Conservation (phyloP, 306 rosid species). For the Prunus mira region DNA sequence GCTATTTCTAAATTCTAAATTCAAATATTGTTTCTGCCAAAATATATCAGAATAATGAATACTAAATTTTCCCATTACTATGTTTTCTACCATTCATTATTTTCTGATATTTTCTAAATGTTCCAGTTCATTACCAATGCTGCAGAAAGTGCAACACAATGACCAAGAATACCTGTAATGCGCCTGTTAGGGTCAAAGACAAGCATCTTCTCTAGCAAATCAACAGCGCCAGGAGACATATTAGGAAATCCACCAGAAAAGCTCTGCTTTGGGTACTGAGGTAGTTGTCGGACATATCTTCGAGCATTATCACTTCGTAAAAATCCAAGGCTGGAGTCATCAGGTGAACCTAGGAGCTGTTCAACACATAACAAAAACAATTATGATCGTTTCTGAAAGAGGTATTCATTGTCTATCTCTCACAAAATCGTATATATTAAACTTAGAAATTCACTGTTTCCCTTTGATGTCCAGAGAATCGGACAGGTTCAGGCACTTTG, state of each 20-base stretch:
- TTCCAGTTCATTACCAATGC: background rate
- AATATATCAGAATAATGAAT: background rate
- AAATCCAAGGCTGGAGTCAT: conserved; percentile 90
- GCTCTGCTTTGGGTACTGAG: conserved; percentile 66
- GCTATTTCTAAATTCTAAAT: background rate
- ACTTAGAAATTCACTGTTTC: background rate
- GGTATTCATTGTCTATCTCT: background rate
- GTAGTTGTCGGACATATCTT: conserved; percentile 83
- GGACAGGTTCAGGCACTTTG: background rate
- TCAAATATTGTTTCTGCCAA: background rate
- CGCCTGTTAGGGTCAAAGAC: conserved; percentile 90
- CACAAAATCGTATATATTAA: background rate
- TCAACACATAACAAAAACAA: conserved; percentile 23
- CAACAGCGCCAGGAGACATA: conserved; percentile 73
- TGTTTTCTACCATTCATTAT: background rate
- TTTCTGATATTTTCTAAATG: background rate
- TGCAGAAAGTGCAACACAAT: conserved; percentile 6
- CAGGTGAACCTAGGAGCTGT: conserved; percentile 96
- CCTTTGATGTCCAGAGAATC: background rate
- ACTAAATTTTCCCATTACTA: background rate
- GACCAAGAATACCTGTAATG: conserved; percentile 63
- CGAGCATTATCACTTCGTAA: conserved; percentile 88
- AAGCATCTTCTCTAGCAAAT: conserved; percentile 96
- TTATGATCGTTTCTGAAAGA: background rate
- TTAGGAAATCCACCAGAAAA: conserved; percentile 65